Percentiles rank a stretch among this genome's conserved stretches.
phyloP scores from a whole-genome alignment of 1,284 basidiomycete species.

The Trichosporon ovoides region DNA sequence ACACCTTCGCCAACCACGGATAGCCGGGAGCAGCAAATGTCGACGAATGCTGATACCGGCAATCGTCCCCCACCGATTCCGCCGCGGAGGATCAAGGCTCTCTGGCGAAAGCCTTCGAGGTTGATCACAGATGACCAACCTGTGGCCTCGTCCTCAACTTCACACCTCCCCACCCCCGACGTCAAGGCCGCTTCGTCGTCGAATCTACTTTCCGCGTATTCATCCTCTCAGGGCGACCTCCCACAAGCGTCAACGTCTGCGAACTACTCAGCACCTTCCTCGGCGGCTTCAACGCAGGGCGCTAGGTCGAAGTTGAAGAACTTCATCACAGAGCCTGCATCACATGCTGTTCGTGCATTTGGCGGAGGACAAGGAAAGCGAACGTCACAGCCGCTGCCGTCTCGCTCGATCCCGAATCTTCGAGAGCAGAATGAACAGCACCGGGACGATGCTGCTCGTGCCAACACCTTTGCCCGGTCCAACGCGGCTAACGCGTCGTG shows the following conservation, averaged over 20 bases:
- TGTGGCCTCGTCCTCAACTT: not conserved
- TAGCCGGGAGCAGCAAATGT: conserved; percentile 3
- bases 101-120: conserved; percentile 1
- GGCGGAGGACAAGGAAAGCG: not conserved
- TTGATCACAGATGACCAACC: not conserved
- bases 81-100: not conserved
- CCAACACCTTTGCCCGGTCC: not conserved
- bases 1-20: not conserved
- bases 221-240: not conserved
- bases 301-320: not conserved
- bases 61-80: not conserved
- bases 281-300: not conserved
- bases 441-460: not conserved
- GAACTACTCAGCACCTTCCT: not conserved
- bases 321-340: conserved; percentile 1
- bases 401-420: not conserved
- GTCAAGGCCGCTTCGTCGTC: not conserved
- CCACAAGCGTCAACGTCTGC: not conserved
- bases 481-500: not conserved
- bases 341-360: not conserved
- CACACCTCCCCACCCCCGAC: not conserved
- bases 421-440: conserved; percentile 1
- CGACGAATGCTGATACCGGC: not conserved
- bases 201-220: not conserved
- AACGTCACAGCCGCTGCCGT: not conserved